Percentiles rank a stretch among this genome's conserved stretches.
Evolutionary conservation across 208 protist species (phyloP).

Genomic region (Trichomonas tenax): DNA sequence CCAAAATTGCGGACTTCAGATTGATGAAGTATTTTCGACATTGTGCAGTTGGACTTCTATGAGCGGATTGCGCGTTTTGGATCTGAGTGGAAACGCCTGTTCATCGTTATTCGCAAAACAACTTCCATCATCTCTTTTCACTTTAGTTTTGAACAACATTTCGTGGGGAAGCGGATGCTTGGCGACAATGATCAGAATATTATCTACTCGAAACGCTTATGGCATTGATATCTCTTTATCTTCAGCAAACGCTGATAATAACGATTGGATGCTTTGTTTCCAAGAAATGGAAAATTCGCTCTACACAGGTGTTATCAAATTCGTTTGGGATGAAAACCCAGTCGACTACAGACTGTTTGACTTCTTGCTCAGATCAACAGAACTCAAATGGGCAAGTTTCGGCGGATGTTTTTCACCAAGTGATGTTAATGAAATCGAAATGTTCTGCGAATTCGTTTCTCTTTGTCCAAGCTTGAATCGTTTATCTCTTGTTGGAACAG

Average conservation of each 20-base stretch:
- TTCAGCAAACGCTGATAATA: background rate
- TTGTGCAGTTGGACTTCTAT: background rate
- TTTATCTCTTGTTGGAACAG: background rate
- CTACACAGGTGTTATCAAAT: background rate
- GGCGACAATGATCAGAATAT: background rate
- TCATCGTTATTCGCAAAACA: background rate
- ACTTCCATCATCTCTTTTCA: background rate
- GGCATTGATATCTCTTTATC: background rate
- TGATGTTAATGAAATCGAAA: background rate
- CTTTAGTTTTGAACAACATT: background rate
- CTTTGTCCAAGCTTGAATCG: background rate
- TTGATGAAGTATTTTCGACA: background rate
- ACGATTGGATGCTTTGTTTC: background rate
- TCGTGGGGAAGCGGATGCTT: background rate
- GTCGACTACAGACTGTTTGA: background rate
- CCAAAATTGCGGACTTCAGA: background rate
- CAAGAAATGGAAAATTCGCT: background rate
- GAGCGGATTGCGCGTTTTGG: background rate
- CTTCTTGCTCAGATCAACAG: background rate
- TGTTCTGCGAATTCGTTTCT: background rate
- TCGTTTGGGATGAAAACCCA: background rate
- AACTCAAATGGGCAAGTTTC: background rate
- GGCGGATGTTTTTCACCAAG: background rate
- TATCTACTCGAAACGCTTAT: background rate
- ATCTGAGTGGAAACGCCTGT: background rate